Conservation (phyloP, 371 early-diverging fungal species). For the Batrachochytrium dendrobatidis region DNA sequence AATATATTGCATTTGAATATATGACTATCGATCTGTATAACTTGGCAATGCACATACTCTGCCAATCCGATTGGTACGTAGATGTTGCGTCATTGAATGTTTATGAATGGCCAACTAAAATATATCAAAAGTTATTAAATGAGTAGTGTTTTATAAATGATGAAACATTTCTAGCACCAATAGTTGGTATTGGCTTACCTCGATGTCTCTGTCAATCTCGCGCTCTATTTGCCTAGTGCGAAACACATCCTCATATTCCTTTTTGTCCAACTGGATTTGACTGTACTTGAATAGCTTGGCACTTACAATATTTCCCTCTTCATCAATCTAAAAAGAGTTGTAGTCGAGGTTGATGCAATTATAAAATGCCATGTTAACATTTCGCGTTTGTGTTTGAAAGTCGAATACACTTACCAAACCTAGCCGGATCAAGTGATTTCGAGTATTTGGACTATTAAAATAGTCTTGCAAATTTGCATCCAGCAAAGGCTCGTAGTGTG, state of each 20-base stretch:
- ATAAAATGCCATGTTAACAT: background rate
- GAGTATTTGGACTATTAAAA: constrained; percentile 32
- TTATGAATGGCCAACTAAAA: no score
- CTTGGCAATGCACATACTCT: no score
- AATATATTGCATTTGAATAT: background rate
- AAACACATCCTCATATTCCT: constrained; percentile 23
- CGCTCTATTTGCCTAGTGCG: constrained; percentile 24
- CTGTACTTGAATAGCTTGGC: constrained; percentile 31
- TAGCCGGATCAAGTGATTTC: constrained; percentile 29
- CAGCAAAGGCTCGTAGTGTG: constrained; percentile 38
- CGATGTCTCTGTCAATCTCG: constrained; percentile 37
- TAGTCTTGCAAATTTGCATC: constrained; percentile 40
- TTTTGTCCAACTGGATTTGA: constrained; percentile 32
- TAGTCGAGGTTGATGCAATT: no score
- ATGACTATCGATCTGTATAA: background rate
- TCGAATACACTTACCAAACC: constrained; percentile 29
- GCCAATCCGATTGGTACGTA: no score
- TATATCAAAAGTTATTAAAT: no score
- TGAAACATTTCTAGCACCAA: no score
- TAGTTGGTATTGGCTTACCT: no score
- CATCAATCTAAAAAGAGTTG: constrained; percentile 30
- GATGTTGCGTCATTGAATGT: no score
- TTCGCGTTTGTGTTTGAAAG: background rate
- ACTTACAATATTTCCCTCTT: constrained; percentile 31
- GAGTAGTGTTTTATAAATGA: background rate